These are phyloP conservation scores for Ascochyta viciae-villosae DNA, from an alignment of 2,329 filamentous ascomycete species.

Conservation along the genomic window DNA sequence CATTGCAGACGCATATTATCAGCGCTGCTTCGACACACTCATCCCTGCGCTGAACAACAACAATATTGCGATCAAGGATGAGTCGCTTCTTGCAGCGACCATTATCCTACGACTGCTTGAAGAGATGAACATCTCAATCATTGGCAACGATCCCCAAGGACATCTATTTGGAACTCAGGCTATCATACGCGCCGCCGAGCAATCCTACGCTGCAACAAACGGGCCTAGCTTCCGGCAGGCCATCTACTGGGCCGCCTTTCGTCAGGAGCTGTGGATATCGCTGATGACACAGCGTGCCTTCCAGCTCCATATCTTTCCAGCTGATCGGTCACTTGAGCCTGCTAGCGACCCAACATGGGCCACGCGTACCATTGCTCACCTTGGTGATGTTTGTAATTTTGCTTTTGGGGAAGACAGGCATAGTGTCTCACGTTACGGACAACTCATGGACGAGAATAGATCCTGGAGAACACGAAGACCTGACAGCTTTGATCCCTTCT, in stretches of 20 bases:
- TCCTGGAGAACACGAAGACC: conserved; percentile 43
- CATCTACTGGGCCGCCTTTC: conserved; percentile 49
- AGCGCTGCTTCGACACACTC: conserved; percentile 50
- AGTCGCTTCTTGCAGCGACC: conserved; percentile 51
- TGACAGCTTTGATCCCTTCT: conserved; percentile 47
- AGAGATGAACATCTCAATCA: conserved; percentile 52
- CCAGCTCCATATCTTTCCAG: conserved; percentile 47
- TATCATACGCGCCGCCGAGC: conserved; percentile 45
- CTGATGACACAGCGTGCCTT: conserved; percentile 48
- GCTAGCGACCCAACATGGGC: conserved; percentile 53
- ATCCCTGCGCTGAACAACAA: conserved; percentile 52
- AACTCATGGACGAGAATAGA: conserved; percentile 45
- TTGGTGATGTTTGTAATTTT: conserved; percentile 48
- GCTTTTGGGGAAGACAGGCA: conserved; percentile 46
- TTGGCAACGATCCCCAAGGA: conserved; percentile 46
- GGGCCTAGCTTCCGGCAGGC: conserved; percentile 45
- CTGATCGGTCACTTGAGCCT: conserved; percentile 50
- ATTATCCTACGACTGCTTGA: conserved; percentile 52
- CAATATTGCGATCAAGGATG: conserved; percentile 49
- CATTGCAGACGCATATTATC: conserved; percentile 53
- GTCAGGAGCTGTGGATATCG: conserved; percentile 49
- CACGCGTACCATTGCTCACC: conserved; percentile 51
- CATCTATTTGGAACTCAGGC: conserved; percentile 50
- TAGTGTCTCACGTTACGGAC: conserved; percentile 36
- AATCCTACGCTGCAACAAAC: conserved; percentile 40